These are phyloP conservation scores for Helianthus tuberosus DNA, from an alignment of 129 eudicot genomes.

Conservation along the genomic window DNA sequence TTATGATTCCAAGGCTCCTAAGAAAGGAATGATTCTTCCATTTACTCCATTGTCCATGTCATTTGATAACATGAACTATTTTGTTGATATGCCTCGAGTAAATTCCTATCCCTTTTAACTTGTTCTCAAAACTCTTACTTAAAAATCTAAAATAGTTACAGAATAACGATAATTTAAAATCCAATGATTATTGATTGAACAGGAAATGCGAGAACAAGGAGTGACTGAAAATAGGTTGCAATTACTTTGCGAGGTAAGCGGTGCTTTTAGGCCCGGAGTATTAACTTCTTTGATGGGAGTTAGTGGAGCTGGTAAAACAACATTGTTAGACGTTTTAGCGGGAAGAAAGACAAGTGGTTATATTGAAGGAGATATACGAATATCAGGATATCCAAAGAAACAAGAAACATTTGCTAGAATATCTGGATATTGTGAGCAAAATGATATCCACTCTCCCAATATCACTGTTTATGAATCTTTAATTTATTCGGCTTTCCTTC, in stretches of 20 bases:
- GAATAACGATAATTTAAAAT: neutral
- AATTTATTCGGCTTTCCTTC: constrained; percentile 83
- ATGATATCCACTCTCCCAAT: constrained; percentile 90
- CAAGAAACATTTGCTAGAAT: constrained; percentile 98
- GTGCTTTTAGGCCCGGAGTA: constrained; percentile 93
- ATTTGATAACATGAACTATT: constrained; percentile 48
- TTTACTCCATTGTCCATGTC: constrained; percentile 53
- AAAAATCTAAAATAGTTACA: neutral
- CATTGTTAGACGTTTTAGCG: constrained; percentile 87
- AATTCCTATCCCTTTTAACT: constrained; percentile 10
- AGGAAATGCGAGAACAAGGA: constrained; percentile 87
- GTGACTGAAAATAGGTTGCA: constrained; percentile 67
- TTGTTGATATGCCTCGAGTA: constrained; percentile 56
- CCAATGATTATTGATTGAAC: constrained; percentile 8
- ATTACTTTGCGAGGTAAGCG: constrained; percentile 71
- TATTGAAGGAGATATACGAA: constrained; percentile 81
- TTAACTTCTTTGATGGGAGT: constrained; percentile 95
- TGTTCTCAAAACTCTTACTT: neutral
- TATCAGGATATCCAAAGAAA: constrained; percentile 81
- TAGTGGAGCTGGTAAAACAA: constrained; percentile 98
- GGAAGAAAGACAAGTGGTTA: constrained; percentile 96
- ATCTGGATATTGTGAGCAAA: constrained; percentile 94
- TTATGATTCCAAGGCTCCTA: constrained; percentile 18
- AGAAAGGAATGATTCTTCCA: constrained; percentile 49
- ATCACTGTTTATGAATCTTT: constrained; percentile 81